phyloP scores from a whole-genome alignment of 1,139 yeast species.

The Yamadazyma atlantica region DNA sequence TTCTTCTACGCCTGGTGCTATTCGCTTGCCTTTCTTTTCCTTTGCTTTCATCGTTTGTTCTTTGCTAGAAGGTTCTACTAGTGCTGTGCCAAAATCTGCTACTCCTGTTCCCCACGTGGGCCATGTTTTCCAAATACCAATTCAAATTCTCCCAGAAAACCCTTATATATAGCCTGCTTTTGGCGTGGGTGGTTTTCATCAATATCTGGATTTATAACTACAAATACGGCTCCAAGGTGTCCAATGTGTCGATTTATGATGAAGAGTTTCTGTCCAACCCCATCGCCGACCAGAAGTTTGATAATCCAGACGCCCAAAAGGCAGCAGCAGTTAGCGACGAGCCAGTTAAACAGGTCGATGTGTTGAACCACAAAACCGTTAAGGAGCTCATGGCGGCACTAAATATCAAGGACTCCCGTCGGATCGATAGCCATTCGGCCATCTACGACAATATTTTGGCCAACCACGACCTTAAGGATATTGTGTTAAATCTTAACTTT shows the following conservation, averaged over 20 bases:
- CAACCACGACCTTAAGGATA: slow-evolving; percentile 21
- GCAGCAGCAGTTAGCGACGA: slow-evolving; percentile 1
- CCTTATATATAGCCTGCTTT: slow-evolving; percentile 8
- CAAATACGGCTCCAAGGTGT: slow-evolving; percentile 3
- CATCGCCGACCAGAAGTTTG: background rate
- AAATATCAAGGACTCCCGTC: slow-evolving; percentile 18
- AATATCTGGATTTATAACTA: slow-evolving; percentile 15
- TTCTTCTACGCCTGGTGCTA: too few relatives aligned
- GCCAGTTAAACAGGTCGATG: slow-evolving; percentile 5
- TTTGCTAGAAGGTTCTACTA: too few relatives aligned
- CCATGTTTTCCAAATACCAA: background rate
- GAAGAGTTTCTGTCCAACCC: slow-evolving; percentile 8
- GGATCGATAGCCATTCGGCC: slow-evolving; percentile 20
- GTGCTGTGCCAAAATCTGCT: too few relatives aligned
- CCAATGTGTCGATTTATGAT: slow-evolving; percentile 10
- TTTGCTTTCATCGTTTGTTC: too few relatives aligned
- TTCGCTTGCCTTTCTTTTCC: too few relatives aligned
- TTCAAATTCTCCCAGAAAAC: slow-evolving; percentile 6
- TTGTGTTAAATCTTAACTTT: slow-evolving; percentile 22
- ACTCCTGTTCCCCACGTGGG: background rate
- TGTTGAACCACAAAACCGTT: slow-evolving; percentile 7
- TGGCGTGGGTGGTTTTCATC: slow-evolving; percentile 12
- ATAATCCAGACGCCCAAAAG: slow-evolving; percentile 1
- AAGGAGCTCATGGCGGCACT: slow-evolving; percentile 9
- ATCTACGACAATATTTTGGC: slow-evolving; percentile 23